These are phyloP conservation scores for Calamus simplicifolius DNA, from an alignment of 176 grass and related monocot genomes.

Conservation along the genomic window DNA sequence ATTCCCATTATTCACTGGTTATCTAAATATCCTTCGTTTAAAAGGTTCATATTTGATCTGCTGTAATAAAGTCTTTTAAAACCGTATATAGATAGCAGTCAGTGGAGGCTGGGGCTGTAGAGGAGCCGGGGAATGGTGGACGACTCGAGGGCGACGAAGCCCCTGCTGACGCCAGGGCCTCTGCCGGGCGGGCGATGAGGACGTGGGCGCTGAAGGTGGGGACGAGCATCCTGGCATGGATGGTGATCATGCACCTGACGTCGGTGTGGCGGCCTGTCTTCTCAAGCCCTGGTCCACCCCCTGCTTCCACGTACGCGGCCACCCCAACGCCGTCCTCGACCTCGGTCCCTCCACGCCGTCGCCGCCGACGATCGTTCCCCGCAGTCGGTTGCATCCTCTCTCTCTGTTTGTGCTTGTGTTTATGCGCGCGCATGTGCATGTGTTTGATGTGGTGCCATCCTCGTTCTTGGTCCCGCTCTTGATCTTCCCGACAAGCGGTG, in stretches of 20 bases:
- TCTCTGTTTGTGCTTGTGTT: not conserved
- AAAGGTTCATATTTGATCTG: no score
- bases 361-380: conserved; percentile 39
- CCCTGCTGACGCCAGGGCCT: conserved; percentile 13
- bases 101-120: no score
- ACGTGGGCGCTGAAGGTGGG: conserved; percentile 56
- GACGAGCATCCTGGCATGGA: conserved; percentile 66
- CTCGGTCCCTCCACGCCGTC: conserved; percentile 11
- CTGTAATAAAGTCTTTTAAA: no score
- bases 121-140: no score
- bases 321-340: conserved; percentile 27
- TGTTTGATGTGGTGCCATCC: not conserved
- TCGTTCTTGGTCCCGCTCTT: no score
- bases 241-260: conserved; percentile 58
- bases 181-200: conserved; percentile 12
- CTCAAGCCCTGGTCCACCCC: conserved; percentile 33
- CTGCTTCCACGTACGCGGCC: conserved; percentile 24
- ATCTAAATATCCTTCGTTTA: no score
- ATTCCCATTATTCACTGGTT: no score
- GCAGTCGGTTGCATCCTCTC: conserved; percentile 35
- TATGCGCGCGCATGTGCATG: no score
- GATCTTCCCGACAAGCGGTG: no score
- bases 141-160: not conserved
- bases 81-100: no score
- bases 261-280: conserved; percentile 37